Base-by-base conservation (phyloP, 441 rosid genomes). In the Croton setiger region DNA sequence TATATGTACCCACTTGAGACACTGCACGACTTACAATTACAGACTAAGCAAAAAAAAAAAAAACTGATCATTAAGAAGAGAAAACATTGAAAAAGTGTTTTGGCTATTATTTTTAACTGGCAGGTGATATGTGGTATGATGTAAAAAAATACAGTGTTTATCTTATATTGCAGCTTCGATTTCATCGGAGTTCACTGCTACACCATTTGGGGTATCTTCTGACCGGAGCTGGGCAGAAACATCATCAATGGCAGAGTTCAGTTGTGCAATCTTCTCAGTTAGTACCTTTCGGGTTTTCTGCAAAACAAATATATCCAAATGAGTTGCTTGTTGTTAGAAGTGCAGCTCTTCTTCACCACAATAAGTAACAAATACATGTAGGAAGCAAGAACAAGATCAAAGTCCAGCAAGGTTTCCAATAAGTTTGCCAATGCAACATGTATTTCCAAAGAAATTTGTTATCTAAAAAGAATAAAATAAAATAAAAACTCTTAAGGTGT, bases 241-340 rank as follows among this genome's bases (percentile, higher is more conserved):
- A 44, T 78, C 85, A 66, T 82, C 88, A 49, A 85, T 85, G 69
- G 86, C 86, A 0, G 79, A 69, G 74, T 85, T 85, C 68, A 85
- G 76, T 62, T 82, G 85, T n/a, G 74, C 82, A 62, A 85, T 85
- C 81, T 85, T 85, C 82, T 74, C 78, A 0, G 82, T 65, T 51
- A 82, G 60, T 60, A 80, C 67, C 70, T 79, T 87, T 2, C 96
- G 73, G 37, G 88, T 94, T 86, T 86, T 94, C 98, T 94, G 84
- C 53, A 70, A 64, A 64, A 60, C 48, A 53, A 64, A 63, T 7
- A 77, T 71, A 20, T 13, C 15, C 72, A 60, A 49, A 51, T 33
- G 11, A 45, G 21, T 7, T 39, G 43, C 43, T 58, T 20, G 27
- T 61, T 18, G 35, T 61, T 47, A 67, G 63, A 53, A 55, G 36